Percentiles rank a stretch among this genome's conserved stretches.
Conservation (phyloP, 345 rosid genomes). For the Euclidium syriacum region DNA sequence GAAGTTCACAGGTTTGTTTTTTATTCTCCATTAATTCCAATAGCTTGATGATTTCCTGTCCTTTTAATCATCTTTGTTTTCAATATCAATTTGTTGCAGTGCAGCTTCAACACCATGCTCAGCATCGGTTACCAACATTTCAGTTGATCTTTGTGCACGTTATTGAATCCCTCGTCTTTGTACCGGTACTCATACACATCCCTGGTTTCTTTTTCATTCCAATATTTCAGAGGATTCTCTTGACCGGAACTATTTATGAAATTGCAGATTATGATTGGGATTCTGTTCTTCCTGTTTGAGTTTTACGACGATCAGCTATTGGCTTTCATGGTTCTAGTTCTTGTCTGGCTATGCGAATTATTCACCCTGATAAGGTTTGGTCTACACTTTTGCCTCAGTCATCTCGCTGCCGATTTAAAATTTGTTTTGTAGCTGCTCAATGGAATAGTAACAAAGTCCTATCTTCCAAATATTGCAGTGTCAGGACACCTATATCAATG, state of each 20-base stretch:
- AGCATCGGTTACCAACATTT: constrained; percentile 91
- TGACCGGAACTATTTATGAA: constrained; percentile 7
- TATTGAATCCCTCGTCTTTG: constrained; percentile 96
- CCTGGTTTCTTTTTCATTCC: background rate
- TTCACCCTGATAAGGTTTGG: constrained; percentile 88
- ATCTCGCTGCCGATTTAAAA: background rate
- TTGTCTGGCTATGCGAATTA: constrained; percentile 96
- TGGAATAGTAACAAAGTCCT: background rate
- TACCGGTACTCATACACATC: constrained; percentile 53
- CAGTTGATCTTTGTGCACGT: constrained; percentile 98
- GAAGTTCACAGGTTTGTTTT: constrained; percentile 76
- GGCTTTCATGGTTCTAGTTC: constrained; percentile 98
- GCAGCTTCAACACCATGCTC: constrained; percentile 99
- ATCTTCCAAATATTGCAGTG: constrained; percentile 49
- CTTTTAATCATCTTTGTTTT: constrained; percentile 26
- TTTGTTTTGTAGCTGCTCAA: background rate
- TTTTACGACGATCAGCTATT: constrained; percentile 96
- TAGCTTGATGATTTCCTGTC: background rate
- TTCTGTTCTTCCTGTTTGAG: constrained; percentile 92
- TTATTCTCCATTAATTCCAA: constrained; percentile 2
- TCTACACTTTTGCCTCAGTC: constrained; percentile 27
- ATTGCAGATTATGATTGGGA: constrained; percentile 98
- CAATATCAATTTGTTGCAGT: constrained; percentile 57
- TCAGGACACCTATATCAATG: constrained; percentile 95
- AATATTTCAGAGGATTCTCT: background rate